Percentiles rank a stretch among this genome's conserved stretches.
Conservation (phyloP, 208 protist species). For the Acanthamoeba comandoni region DNA sequence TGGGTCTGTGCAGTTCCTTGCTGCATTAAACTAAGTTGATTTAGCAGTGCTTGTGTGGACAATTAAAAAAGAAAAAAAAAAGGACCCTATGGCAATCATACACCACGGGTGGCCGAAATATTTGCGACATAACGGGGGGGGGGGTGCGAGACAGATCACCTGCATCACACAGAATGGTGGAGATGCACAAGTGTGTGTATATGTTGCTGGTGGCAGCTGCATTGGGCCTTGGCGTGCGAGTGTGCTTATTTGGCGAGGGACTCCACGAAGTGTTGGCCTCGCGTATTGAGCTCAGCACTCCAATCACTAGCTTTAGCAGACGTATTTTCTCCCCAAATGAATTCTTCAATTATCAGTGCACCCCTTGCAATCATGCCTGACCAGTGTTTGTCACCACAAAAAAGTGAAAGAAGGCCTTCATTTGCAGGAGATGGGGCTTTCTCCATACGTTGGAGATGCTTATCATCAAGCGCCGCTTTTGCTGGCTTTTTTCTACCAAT, state of each 20-base stretch:
- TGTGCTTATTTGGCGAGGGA: constrained; percentile 16
- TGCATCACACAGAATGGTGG: no score
- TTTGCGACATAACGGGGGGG: no score
- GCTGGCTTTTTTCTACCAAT: constrained; percentile 40
- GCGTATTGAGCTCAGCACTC: constrained; percentile 64
- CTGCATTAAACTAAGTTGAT: no score
- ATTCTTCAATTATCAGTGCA: neutral
- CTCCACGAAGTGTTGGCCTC: constrained; percentile 28
- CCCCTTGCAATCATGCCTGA: neutral
- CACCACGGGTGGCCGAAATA: no score
- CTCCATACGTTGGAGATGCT: constrained; percentile 65
- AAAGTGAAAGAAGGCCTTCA: constrained; percentile 70
- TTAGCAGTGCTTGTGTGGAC: no score
- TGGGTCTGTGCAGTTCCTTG: no score
- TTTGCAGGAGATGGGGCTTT: constrained; percentile 27
- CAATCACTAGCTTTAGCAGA: constrained; percentile 52
- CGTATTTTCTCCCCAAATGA: neutral
- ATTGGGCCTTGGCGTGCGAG: constrained; percentile 39
- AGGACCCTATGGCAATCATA: no score
- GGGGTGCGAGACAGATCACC: no score
- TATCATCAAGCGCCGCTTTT: constrained; percentile 74
- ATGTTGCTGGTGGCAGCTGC: constrained; percentile 27
- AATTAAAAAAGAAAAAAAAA: no score
- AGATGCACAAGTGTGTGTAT: neutral
- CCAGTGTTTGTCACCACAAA: neutral